Evolutionary conservation across 495 filamentous ascomycete species (phyloP), one percentile per base, ranked within the genome.

Genomic region (Lophiostoma macrostomum): DNA sequence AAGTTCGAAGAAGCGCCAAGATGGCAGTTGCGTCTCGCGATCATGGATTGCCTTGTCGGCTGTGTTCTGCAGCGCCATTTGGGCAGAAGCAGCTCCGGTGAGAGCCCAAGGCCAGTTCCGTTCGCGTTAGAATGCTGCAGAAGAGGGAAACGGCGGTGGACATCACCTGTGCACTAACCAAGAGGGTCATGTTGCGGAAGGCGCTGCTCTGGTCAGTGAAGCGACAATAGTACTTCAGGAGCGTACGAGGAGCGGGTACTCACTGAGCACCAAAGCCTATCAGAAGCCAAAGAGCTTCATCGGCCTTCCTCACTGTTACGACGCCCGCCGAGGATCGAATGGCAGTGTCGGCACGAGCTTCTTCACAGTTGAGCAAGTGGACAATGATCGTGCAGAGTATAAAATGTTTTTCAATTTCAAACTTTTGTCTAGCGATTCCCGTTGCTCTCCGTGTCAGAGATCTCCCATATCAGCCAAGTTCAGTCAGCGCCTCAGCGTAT

Each of bases 401-500:
- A 11, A 58, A 58, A 18, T 58, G 55, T 58, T 58, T 58, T 58
- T 58, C 55, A 52, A 58, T 58, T 58, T 53, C 24, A 53, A 36
- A 34, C 48, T 58, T 58, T 58, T 58, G 32, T 42, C 41, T 45
- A 50, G 14, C 24, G 7, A 4, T 12, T 45, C 19, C n/a, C 19
- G n/a, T 19, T 5, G 5, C 41, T 10, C 18, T 31, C 22, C 6
- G n/a, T n/a, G 4, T 27, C 23, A 20, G 22, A 4, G 4, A 43
- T 43, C 8, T 27, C 42, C 14, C 20, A 50, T 34, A 44, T 44
- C 50, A 50, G 56, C 50, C 37, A 54, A 61, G 51, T 30, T 11
- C 44, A 50, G 30, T 52, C 51, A 46, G 51, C 40, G 58, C 51
- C 52, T 56, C 45, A 40, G 52, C 46, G n/a, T 37, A 56, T 31